Percentiles rank a stretch among this genome's conserved stretches.
These are phyloP conservation scores for Plasmodium ovale DNA, from an alignment of 169 alveolate genomes.

Conservation along the genomic window DNA sequence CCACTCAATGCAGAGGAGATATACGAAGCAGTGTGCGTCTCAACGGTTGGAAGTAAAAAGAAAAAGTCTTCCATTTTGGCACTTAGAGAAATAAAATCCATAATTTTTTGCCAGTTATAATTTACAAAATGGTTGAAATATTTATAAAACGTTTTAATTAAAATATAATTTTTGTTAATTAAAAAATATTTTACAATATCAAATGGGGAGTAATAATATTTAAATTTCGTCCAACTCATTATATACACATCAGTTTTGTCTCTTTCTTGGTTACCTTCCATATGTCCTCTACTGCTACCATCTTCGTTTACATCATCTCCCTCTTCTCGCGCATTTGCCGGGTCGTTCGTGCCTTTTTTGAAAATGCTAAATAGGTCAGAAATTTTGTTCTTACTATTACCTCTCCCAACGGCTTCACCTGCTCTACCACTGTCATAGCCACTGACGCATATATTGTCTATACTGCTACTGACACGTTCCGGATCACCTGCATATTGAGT, in stretches of 20 bases:
- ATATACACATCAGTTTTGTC: constrained; percentile 16
- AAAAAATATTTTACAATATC: constrained; percentile 68
- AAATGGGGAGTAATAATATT: constrained; percentile 58
- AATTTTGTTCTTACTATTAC: constrained; percentile 19
- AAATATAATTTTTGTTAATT: constrained; percentile 52
- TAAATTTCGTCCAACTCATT: constrained; percentile 68
- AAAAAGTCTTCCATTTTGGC: constrained; percentile 42
- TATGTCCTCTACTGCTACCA: neutral
- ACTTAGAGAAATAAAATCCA: constrained; percentile 44
- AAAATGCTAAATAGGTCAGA: constrained; percentile 42
- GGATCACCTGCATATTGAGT: neutral
- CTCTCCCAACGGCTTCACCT: neutral
- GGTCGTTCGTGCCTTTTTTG: constrained; percentile 40
- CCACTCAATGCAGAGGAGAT: no score
- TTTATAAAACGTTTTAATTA: constrained; percentile 58
- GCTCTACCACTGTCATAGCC: neutral
- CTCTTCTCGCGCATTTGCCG: neutral
- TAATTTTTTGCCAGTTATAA: constrained; percentile 51
- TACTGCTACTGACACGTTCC: neutral
- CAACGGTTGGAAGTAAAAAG: constrained; percentile 24
- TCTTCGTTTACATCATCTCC: neutral
- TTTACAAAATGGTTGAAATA: constrained; percentile 44
- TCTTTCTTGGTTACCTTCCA: neutral
- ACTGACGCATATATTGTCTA: neutral
- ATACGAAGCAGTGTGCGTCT: neutral